Evolutionary conservation across 768 basidiomycete genomes (phyloP).

Genomic region (Leucocoprinus birnbaumii): DNA sequence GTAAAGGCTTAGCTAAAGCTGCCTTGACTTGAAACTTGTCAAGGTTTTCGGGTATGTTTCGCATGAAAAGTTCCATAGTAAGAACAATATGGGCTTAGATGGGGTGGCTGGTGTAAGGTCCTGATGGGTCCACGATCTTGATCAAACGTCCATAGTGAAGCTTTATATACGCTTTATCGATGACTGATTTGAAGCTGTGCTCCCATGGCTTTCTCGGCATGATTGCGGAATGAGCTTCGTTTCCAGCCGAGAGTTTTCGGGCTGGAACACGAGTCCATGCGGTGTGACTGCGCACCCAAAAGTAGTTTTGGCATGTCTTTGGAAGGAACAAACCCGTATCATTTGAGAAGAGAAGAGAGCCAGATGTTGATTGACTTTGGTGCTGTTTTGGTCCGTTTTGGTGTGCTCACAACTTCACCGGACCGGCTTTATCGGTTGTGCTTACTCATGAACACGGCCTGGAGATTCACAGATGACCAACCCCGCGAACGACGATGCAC

Average conservation of each 20-base stretch:
- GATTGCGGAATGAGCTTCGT: too few relatives aligned
- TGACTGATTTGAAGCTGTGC: not conserved
- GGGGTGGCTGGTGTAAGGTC: not conserved
- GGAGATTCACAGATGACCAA: conserved; percentile 2
- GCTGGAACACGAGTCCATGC: too few relatives aligned
- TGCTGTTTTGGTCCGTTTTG: not conserved
- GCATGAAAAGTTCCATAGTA: conserved; percentile 38
- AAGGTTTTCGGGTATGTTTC: conserved; percentile 27
- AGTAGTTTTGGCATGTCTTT: too few relatives aligned
- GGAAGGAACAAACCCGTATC: too few relatives aligned
- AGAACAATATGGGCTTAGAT: not conserved
- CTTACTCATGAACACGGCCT: conserved; percentile 1
- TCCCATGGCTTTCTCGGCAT: not conserved
- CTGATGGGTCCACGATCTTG: conserved; percentile 1
- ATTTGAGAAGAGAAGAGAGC: too few relatives aligned
- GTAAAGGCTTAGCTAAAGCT: conserved; percentile 41
- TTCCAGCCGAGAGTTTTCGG: too few relatives aligned
- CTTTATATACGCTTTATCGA: not conserved
- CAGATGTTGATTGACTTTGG: not conserved
- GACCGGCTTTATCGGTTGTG: not conserved
- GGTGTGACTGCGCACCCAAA: too few relatives aligned
- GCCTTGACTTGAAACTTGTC: conserved; percentile 26
- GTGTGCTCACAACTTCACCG: not conserved
- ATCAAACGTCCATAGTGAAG: not conserved
- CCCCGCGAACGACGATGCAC: not conserved